Evolutionary conservation across 2,329 filamentous ascomycete genomes (phyloP).

Genomic region (Arthrobotrys entomopaga): DNA sequence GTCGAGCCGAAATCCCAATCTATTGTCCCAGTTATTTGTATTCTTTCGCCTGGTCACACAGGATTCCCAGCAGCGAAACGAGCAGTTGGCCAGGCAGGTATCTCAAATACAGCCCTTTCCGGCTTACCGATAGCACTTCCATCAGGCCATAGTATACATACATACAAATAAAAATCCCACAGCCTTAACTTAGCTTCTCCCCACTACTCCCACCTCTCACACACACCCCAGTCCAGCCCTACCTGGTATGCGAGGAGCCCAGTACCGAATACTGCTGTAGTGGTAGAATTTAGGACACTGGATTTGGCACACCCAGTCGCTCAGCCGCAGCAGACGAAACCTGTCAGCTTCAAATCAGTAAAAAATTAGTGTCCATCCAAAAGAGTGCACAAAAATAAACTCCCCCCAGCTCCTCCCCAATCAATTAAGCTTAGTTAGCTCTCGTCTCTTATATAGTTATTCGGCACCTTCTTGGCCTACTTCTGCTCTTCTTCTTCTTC

Average conservation of each 20-base stretch:
- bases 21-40: slow-evolving; percentile 17
- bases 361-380: slow-evolving; percentile 38
- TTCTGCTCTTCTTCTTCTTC: slow-evolving; percentile 22
- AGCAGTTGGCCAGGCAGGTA: slow-evolving; percentile 9
- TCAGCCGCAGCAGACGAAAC: slow-evolving; percentile 27
- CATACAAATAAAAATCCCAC: slow-evolving; percentile 1
- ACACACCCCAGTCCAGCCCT: too few relatives aligned
- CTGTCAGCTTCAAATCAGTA: slow-evolving; percentile 47
- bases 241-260: too few relatives aligned
- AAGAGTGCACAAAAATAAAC: slow-evolving; percentile 32
- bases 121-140: too few relatives aligned
- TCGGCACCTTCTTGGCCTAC: slow-evolving; percentile 21
- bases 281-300: not conserved
- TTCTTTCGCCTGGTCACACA: slow-evolving; percentile 7
- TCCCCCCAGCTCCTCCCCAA: not conserved
- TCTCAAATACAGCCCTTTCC: too few relatives aligned
- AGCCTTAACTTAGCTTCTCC: not conserved
- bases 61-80: slow-evolving; percentile 7
- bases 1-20: too few relatives aligned
- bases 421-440: slow-evolving; percentile 8
- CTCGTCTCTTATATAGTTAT: slow-evolving; percentile 34
- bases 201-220: not conserved
- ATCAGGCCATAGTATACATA: too few relatives aligned
- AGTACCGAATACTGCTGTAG: too few relatives aligned
- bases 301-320: not conserved